Evolutionary conservation across 2,329 filamentous ascomycete species (phyloP), one percentile per base, ranked within the genome.

Genomic region (Ambrosiella xylebori): DNA sequence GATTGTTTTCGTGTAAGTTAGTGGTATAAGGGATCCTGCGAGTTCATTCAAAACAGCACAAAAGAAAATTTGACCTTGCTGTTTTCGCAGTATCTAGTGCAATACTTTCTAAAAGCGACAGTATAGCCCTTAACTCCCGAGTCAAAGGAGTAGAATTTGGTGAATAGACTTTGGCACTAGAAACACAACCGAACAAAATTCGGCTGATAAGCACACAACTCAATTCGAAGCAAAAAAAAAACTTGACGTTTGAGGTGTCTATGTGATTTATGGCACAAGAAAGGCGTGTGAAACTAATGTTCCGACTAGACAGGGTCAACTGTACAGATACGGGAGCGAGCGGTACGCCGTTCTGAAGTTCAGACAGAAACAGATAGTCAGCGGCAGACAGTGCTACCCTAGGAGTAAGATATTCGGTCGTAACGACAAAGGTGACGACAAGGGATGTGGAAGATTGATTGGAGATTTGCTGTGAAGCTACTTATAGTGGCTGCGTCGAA

Each of bases 401-500:
- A 47, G 44, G 44, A 13, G 44, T 47, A 47, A 15, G n/a, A 47
- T 13, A 47, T 47, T 47, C 44, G 11, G 44, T 47, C 44, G 44
- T 47, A 15, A 5, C 19, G 11, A 47, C n/a, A 15, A 47, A 47
- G n/a, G 44, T 17, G 44, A 17, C 44, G 44, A 47, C 44, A 47
- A 17, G 44, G 44, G 44, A 2, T 2, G 19, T 13, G 8, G 2
- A 5, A 17, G 44, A 13, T 47, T 13, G n/a, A 41, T n/a, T 47
- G 44, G 44, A 47, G 44, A 47, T 47, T 47, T 47, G 44, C 44
- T 47, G 44, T 47, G 44, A 47, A 6, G n/a, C 11, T 41, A n/a
- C 19, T 13, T 50, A 57, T 47, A 51, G 49, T 52, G 54, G 45
- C 47, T 39, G 56, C 19, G 40, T 19, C 27, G 37, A n/a, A n/a